Percentiles rank a stretch among this genome's conserved stretches.
phyloP scores from a whole-genome alignment of 2,329 filamentous ascomycete species.

The Fusarium napiforme region DNA sequence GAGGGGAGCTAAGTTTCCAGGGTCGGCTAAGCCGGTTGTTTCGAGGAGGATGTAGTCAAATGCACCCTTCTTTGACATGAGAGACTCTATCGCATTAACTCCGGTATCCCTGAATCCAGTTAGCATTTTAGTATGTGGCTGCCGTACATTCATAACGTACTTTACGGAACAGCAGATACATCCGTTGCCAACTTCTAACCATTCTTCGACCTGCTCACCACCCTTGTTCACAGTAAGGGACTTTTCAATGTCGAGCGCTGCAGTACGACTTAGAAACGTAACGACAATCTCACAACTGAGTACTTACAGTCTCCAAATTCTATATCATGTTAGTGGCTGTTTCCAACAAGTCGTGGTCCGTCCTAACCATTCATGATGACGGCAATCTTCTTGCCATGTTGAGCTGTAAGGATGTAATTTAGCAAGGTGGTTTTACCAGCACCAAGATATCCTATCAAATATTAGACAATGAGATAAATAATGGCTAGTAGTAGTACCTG shows the following conservation, averaged over 20 bases:
- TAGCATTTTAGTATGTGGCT: slow-evolving; percentile 23
- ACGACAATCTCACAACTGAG: not conserved
- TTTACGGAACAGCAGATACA: slow-evolving; percentile 99
- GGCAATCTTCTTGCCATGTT: slow-evolving; percentile 97
- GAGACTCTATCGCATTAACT: slow-evolving; percentile 91
- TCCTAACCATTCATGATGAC: slow-evolving; percentile 87
- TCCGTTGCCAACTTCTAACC: slow-evolving; percentile 95
- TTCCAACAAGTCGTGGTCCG: not conserved
- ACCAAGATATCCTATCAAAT: slow-evolving; percentile 82
- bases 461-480: not conserved
- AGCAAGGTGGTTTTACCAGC: slow-evolving; percentile 95
- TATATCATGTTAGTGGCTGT: slow-evolving; percentile 49
- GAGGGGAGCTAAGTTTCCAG: slow-evolving; percentile 91
- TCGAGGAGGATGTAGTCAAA: slow-evolving; percentile 99
- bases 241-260: slow-evolving; percentile 94
- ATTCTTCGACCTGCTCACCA: slow-evolving; percentile 86
- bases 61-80: slow-evolving; percentile 92
- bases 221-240: slow-evolving; percentile 90
- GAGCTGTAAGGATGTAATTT: slow-evolving; percentile 94
- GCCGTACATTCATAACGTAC: slow-evolving; percentile 54
- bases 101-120: slow-evolving; percentile 76
- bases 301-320: slow-evolving; percentile 83
- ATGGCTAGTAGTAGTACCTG: slow-evolving; percentile 60
- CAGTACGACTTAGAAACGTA: slow-evolving; percentile 20
- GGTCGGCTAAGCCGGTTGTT: slow-evolving; percentile 94